A percentile compares a stretch with the other conserved stretches of the same genome.
phyloP scores from a whole-genome alignment of 495 filamentous ascomycete species.

The Stereocaulon alpinum region DNA sequence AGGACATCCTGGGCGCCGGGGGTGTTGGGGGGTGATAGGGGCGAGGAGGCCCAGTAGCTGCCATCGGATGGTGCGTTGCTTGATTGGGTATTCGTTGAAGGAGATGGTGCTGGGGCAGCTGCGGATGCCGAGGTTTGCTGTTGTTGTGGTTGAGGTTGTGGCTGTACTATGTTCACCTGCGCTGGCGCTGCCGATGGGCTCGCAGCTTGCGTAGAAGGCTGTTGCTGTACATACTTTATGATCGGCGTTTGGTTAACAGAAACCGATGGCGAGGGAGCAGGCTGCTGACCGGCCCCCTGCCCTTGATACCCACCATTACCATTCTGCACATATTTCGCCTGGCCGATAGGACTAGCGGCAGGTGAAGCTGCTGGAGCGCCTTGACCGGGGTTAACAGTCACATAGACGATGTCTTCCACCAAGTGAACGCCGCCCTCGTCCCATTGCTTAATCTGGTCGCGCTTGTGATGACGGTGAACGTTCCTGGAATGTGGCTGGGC shows the following conservation, averaged over 20 bases:
- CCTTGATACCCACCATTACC: too few species aligned
- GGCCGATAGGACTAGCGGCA: background rate
- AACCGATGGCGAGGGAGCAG: background rate
- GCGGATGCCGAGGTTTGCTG: background rate
- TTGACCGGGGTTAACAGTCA: background rate
- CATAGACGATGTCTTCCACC: constrained; percentile 3
- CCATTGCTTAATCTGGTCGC: background rate
- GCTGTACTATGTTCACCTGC: background rate
- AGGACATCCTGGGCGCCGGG: constrained; percentile 1
- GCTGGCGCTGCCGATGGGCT: background rate
- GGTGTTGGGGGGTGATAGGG: background rate
- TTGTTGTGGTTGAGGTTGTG: background rate
- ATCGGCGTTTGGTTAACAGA: background rate
- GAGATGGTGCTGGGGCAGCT: background rate
- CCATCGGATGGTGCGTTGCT: background rate
- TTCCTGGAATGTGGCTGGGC: constrained; percentile 9
- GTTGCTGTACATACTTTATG: background rate
- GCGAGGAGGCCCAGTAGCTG: background rate
- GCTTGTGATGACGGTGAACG: constrained; percentile 9
- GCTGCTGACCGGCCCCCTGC: background rate
- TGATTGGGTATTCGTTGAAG: background rate
- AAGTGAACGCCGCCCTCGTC: background rate
- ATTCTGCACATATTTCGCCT: too few species aligned
- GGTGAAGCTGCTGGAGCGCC: background rate
- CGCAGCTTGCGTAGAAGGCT: background rate